A percentile compares a stretch with the other conserved stretches of the same genome.
Conservation (phyloP, 345 rosid genomes). For the Ceriops zippeliana region DNA sequence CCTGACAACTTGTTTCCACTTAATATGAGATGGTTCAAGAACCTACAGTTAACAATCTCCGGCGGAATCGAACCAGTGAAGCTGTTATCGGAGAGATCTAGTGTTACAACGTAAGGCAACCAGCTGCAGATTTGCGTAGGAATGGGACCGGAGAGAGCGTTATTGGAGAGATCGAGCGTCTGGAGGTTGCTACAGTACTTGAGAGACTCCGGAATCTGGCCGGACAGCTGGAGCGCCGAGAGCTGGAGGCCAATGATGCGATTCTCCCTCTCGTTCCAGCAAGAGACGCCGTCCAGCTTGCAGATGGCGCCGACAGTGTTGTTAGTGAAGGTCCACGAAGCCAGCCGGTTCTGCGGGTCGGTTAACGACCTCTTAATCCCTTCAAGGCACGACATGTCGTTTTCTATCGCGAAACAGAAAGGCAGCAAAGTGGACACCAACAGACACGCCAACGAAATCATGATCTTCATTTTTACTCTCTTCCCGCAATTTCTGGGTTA, state of each 20-base stretch:
- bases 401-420: constrained; percentile 39
- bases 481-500: background rate
- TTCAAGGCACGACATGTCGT: constrained; percentile 64
- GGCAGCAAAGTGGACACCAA: background rate
- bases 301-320: constrained; percentile 52
- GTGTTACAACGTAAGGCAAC: constrained; percentile 69
- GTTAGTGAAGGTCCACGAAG: constrained; percentile 61
- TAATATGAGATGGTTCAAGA: constrained; percentile 55
- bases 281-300: constrained; percentile 68
- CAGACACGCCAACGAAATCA: constrained; percentile 14
- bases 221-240: constrained; percentile 52
- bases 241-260: constrained; percentile 56
- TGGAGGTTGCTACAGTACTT: constrained; percentile 60
- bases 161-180: constrained; percentile 64
- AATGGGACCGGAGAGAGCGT: constrained; percentile 58
- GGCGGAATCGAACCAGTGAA: constrained; percentile 65
- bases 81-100: constrained; percentile 61
- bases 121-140: constrained; percentile 61
- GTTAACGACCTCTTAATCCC: constrained; percentile 43
- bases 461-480: constrained; percentile 26
- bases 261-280: constrained; percentile 83
- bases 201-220: constrained; percentile 57
- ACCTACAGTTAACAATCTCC: constrained; percentile 60
- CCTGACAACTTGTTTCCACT: constrained; percentile 46
- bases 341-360: constrained; percentile 50